Percentiles rank a stretch among this genome's conserved stretches.
Evolutionary conservation across 2,329 filamentous ascomycete genomes (phyloP).

Genomic region (Trichoderma sp.): DNA sequence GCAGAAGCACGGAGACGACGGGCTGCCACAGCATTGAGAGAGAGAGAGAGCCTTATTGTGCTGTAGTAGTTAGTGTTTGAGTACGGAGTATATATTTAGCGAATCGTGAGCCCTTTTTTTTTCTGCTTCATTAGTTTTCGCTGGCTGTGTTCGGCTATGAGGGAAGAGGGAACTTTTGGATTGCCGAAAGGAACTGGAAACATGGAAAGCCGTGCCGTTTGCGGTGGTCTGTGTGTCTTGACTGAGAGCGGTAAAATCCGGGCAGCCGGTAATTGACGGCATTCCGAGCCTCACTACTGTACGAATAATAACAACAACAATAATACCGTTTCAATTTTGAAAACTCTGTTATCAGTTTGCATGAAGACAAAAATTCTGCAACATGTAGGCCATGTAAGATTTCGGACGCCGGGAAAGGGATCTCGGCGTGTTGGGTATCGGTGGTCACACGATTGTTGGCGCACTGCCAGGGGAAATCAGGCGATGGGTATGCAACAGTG

Average conservation of each 20-base stretch:
- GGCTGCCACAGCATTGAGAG: conserved; percentile 17
- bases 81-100: too few species aligned
- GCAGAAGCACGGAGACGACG: not conserved
- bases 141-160: conserved; percentile 2
- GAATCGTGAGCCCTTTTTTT: not conserved
- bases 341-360: not conserved
- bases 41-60: not conserved
- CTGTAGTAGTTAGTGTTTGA: not conserved
- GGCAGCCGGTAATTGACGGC: conserved; percentile 10
- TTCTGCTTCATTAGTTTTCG: not conserved
- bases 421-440: not conserved
- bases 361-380: not conserved
- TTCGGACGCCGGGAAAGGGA: not conserved
- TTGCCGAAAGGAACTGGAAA: not conserved
- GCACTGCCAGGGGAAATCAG: conserved; percentile 7
- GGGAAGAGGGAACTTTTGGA: not conserved
- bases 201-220: not conserved
- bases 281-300: not conserved
- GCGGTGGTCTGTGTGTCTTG: not conserved
- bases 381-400: not conserved
- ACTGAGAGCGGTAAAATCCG: not conserved
- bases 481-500: not conserved
- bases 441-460: not conserved
- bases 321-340: not conserved
- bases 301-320: not conserved